phyloP scores from a whole-genome alignment of 148 eudicot genomes.

The Persicaria tinctoria region DNA sequence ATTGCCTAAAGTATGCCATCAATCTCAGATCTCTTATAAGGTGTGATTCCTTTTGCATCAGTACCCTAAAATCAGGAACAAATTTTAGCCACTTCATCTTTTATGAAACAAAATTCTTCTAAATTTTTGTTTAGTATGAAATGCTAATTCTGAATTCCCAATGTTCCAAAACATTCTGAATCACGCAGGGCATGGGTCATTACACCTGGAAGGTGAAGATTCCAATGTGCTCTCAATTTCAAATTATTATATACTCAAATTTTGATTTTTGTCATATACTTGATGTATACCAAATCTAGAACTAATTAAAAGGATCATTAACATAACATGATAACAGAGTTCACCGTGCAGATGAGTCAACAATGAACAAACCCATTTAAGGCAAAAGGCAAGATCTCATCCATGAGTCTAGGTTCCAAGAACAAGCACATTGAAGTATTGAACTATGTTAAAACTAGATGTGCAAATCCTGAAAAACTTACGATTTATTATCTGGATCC shows the following conservation, averaged over 20 bases:
- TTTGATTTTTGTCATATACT: background rate
- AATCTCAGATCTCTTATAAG: constrained; percentile 58
- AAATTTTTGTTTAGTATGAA: background rate
- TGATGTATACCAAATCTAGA: background rate
- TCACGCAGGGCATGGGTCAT: background rate
- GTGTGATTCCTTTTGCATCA: constrained; percentile 67
- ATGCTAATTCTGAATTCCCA: background rate
- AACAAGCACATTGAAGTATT: background rate
- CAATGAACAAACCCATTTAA: background rate
- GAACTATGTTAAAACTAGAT: background rate
- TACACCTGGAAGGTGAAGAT: background rate
- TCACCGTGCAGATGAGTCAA: background rate
- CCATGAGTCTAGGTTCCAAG: background rate
- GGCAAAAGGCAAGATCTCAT: background rate
- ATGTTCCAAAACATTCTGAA: too few relatives aligned
- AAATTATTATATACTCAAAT: background rate
- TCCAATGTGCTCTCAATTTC: background rate
- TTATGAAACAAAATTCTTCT: background rate
- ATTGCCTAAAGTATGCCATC: constrained; percentile 86
- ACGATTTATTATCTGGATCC: constrained; percentile 66
- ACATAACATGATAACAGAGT: too few relatives aligned
- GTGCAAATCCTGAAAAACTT: constrained; percentile 22
- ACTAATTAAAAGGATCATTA: background rate
- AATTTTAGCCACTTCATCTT: background rate
- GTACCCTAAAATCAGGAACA: constrained; percentile 34